Evolutionary conservation across 164 flowering plant species (phyloP), one percentile per base, ranked within the genome.

Genomic region (Liquidambar formosana): DNA sequence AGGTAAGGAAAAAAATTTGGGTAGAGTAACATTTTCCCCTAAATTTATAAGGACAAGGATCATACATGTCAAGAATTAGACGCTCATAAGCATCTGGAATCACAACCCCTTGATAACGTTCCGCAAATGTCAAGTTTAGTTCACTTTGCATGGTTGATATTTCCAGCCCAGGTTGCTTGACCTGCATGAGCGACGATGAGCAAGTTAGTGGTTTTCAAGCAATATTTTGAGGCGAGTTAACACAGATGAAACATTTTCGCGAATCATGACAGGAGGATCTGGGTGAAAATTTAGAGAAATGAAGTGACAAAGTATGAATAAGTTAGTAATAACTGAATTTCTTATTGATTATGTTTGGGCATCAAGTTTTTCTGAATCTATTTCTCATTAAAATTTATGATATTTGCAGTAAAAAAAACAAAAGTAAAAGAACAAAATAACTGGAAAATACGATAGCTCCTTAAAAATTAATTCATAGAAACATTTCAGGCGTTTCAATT

Each of bases 31-130:
- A n/a, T n/a, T n/a, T n/a, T n/a, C n/a, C n/a, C n/a, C n/a, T n/a
- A n/a, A 53, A 69, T 44, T 43, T 19, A n/a, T 23, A 71, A 59
- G 49, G 69, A 58, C n/a, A 60, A 27, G 44, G 65, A 27, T 71
- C 79, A 71, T 89, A 95, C 99, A 97, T 91, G 80, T 95, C 99
- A 46, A 95, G 96, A 77, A 95, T 91, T 33, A 95, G 80, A 43
- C 99, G 93, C 67, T 95, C 99, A 71, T 95, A 95, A 60, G 99
- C 99, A 83, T 93, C 97, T 22, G 97, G 99, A 73, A 95, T 95
- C 28, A 79, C 68, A 67, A 82, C 80, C 0, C 78, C 90, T 78
- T 92, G 96, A 76, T 95, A 95, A 1, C 99, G 93, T 71, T 89
- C 94, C 69, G 75, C 54, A 49, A 91, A 95, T 47, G 99, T 93